These are phyloP conservation scores for Pseudogymnoascus sp. DNA, from an alignment of 2,329 filamentous ascomycete genomes.

Conservation along the genomic window DNA sequence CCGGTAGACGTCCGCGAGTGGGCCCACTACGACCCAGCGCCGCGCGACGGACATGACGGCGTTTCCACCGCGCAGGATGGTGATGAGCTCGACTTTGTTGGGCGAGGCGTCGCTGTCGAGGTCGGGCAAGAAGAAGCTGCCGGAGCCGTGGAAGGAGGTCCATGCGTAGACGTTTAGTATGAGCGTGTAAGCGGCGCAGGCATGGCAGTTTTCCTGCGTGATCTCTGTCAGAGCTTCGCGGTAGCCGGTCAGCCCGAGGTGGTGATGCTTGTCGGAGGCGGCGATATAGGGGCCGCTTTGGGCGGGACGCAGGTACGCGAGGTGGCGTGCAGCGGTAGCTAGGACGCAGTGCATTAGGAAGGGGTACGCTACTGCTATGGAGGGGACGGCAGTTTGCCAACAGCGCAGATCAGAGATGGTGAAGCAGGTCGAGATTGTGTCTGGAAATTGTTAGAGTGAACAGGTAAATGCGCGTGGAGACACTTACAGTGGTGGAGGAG, in stretches of 20 bases:
- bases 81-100: constrained; percentile 12
- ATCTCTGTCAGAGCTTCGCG: constrained; percentile 10
- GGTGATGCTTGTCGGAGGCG: constrained; percentile 14
- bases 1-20: not conserved
- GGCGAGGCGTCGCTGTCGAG: not conserved
- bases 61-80: constrained; percentile 12
- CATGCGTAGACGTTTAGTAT: constrained; percentile 15
- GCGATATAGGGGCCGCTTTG: constrained; percentile 1
- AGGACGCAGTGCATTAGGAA: constrained; percentile 19
- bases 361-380: constrained; percentile 15
- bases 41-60: not conserved
- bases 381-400: constrained; percentile 16
- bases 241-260: constrained; percentile 12
- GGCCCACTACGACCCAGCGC: constrained; percentile 9
- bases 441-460: not conserved
- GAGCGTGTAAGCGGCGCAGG: constrained; percentile 15
- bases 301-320: constrained; percentile 12
- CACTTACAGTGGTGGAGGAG: constrained; percentile 16
- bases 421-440: constrained; percentile 14
- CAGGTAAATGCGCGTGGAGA: not conserved
- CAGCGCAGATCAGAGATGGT: constrained; percentile 14
- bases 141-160: constrained; percentile 12
- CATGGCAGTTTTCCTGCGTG: constrained; percentile 14
- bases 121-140: constrained; percentile 15
- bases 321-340: constrained; percentile 17